phyloP scores from a whole-genome alignment of 441 rosid species.

The Pelargonium cotyledonis region DNA sequence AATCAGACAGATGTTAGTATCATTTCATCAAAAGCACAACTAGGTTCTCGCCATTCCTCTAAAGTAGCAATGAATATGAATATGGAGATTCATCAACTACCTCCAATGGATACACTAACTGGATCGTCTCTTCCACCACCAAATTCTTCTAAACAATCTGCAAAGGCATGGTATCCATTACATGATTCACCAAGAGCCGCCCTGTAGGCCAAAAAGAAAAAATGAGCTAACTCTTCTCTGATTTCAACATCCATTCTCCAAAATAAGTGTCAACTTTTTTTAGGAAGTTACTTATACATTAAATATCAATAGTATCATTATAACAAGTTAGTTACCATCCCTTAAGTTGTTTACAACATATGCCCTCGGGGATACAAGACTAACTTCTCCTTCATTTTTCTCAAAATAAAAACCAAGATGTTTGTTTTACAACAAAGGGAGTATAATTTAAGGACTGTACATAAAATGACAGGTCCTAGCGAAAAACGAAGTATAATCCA shows the following conservation, averaged over 20 bases:
- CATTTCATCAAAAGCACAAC: neutral
- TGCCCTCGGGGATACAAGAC: no score
- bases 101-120: slow-evolving; percentile 82
- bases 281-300: no score
- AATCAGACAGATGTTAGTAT: neutral
- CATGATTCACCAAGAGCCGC: slow-evolving; percentile 65
- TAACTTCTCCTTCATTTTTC: neutral
- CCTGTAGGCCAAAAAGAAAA: slow-evolving; percentile 31
- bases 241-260: neutral
- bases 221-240: neutral
- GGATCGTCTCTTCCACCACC: slow-evolving; percentile 88
- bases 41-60: neutral
- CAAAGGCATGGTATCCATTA: slow-evolving; percentile 58
- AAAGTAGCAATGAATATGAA: neutral
- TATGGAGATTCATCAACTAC: slow-evolving; percentile 30
- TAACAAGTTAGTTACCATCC: no score
- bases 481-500: neutral
- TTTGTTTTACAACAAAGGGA: no score
- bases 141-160: slow-evolving; percentile 67
- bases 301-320: no score
- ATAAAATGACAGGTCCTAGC: neutral
- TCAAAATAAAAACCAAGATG: no score
- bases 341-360: no score
- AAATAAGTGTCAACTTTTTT: no score
- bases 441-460: neutral